Evolutionary conservation across 345 rosid species (phyloP).

Genomic region (Camelina neglecta): DNA sequence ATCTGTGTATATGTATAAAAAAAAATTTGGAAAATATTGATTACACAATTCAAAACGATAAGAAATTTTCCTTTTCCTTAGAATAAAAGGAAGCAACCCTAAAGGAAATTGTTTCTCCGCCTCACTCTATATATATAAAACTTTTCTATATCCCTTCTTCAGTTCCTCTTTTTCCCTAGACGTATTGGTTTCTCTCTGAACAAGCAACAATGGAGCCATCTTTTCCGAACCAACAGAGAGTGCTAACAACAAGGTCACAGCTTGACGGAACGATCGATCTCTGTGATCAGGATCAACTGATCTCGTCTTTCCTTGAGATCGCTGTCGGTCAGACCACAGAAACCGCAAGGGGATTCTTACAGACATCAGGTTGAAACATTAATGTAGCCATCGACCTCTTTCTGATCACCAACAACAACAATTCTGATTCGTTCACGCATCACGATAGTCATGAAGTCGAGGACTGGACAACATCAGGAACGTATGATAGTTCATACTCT

Average conservation of each 20-base stretch:
- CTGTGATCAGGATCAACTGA: conserved; percentile 1
- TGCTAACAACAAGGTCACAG: neutral
- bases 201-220: neutral
- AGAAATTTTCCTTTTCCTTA: neutral
- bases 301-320: conserved; percentile 35
- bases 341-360: conserved; percentile 23
- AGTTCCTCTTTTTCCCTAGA: neutral
- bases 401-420: neutral
- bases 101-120: neutral
- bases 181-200: neutral
- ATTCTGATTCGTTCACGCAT: neutral
- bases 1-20: neutral
- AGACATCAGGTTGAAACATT: neutral
- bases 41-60: neutral
- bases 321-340: conserved; percentile 24
- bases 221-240: neutral
- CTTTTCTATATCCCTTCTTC: neutral
- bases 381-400: neutral
- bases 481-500: neutral
- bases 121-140: neutral
- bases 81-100: neutral
- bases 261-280: conserved; percentile 14
- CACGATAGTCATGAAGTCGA: neutral
- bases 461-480: neutral
- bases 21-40: neutral